Evolutionary conservation across 2,329 filamentous ascomycete genomes (phyloP), one percentile per base, ranked within the genome.

Genomic region (Penicillium freii): DNA sequence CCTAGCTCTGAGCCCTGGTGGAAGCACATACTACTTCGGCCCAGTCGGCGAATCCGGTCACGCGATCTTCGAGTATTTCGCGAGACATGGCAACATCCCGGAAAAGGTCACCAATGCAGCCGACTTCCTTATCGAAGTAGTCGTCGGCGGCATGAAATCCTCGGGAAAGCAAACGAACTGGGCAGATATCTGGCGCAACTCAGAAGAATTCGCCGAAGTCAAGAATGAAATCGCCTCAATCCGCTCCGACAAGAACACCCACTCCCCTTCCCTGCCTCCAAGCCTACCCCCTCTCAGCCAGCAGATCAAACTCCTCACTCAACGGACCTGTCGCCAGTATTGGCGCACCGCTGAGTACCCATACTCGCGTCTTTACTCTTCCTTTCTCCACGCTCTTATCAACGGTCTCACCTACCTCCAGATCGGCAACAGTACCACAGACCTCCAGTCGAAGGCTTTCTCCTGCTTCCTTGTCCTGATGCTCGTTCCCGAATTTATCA

Each of bases 351-450:
- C 88, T 0, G 85, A 84, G 1, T 92, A 92, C 69, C 76, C 89
- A 11, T 91, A 90, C 71, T 87, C 86, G 54, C 90, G 89, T 65
- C 76, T 92, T 33, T 90, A 90, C 70, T 81, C 84, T 4, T 80
- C 85, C 0, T 82, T 89, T 60, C 79, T 89, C 44, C 78, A 88
- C 42, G 87, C 85, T 1, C 82, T 90, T 65, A 86, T 91, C 77
- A 90, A 89, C 73, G 87, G 87, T 25, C 88, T 89, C 71, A 90
- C 87, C 1, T 91, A 89, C 73, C 88, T 83, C 75, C 77, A 86
- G 57, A 81, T 89, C 4, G 87, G 87, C 4, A 79, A 86, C 69
- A 82, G 79, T 3, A 77, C 86, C 44, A 80, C 81, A 13, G 87
- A 90, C 64, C 84, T 90, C 77, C 87, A 87, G 86, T 76, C 82